Evolutionary conservation across 176 grass and related monocot species (phyloP).

Genomic region (Oryza brachyantha): DNA sequence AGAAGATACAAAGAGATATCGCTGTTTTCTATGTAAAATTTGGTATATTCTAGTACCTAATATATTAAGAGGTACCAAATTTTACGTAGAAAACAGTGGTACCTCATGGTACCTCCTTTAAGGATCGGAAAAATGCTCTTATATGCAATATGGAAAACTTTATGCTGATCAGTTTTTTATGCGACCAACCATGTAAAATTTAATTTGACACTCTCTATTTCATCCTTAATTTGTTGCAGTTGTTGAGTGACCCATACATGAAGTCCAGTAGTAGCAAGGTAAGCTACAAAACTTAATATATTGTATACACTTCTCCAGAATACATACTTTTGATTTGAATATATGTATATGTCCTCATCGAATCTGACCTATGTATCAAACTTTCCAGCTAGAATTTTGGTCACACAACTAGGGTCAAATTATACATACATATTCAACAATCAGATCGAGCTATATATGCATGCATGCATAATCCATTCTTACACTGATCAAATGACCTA

Average conservation of each 20-base stretch:
- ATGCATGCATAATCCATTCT: background rate
- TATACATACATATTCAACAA: background rate
- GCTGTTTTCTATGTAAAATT: too few relatives aligned
- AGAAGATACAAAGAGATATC: too few relatives aligned
- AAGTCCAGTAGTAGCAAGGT: slow-evolving; percentile 71
- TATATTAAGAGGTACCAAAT: too few relatives aligned
- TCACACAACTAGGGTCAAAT: background rate
- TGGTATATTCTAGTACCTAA: too few relatives aligned
- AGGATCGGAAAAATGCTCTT: too few relatives aligned
- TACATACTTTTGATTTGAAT: background rate
- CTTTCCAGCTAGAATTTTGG: background rate
- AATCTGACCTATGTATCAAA: background rate
- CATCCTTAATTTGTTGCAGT: slow-evolving; percentile 39
- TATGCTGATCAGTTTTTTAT: background rate
- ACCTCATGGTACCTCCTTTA: too few relatives aligned
- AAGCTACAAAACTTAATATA: background rate
- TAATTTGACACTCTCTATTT: slow-evolving; percentile 5
- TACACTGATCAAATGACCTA: background rate
- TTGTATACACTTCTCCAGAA: background rate
- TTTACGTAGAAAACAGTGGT: too few relatives aligned
- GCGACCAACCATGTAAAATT: slow-evolving; percentile 2
- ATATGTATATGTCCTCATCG: background rate
- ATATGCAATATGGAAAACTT: slow-evolving; percentile 25
- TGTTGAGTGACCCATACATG: slow-evolving; percentile 91
- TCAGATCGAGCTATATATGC: background rate